Evolutionary conservation across 2,329 filamentous ascomycete species (phyloP).

Genomic region (Bipolaris bicolor): DNA sequence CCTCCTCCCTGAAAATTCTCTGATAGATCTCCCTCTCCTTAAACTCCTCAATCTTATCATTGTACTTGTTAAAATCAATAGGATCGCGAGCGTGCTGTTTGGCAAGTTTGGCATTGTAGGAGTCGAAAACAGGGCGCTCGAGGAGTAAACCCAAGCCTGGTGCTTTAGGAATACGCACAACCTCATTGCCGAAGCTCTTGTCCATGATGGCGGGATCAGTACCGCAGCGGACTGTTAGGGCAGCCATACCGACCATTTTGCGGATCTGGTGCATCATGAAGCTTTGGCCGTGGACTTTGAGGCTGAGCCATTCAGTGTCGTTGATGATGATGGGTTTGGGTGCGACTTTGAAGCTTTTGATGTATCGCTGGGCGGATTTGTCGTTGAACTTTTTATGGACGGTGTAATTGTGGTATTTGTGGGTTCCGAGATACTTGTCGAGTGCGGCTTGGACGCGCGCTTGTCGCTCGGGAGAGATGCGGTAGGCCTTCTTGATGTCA

Average conservation of each 20-base stretch:
- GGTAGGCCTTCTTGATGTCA: constrained; percentile 81
- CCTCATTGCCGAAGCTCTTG: constrained; percentile 72
- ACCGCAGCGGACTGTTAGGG: constrained; percentile 83
- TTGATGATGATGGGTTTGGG: constrained; percentile 76
- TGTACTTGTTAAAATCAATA: constrained; percentile 79
- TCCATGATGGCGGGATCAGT: constrained; percentile 72
- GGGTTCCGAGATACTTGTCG: constrained; percentile 78
- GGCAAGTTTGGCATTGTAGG: constrained; percentile 78
- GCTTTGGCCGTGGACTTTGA: constrained; percentile 95
- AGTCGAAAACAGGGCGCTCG: constrained; percentile 89
- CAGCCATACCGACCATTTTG: constrained; percentile 96
- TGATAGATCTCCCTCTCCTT: constrained; percentile 93
- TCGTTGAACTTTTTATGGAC: constrained; percentile 84
- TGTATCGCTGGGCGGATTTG: constrained; percentile 84
- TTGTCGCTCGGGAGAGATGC: constrained; percentile 74
- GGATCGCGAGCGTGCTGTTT: constrained; percentile 67
- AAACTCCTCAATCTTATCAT: constrained; percentile 82
- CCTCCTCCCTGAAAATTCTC: constrained; percentile 88
- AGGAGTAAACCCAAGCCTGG: constrained; percentile 86
- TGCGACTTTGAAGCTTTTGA: constrained; percentile 83
- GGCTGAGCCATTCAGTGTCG: constrained; percentile 91
- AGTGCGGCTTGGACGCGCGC: constrained; percentile 77
- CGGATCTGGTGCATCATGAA: constrained; percentile 99
- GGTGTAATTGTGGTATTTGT: constrained; percentile 97
- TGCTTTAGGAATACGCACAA: constrained; percentile 91